A percentile compares a stretch with the other conserved stretches of the same genome.
Conservation (phyloP, 2,329 filamentous ascomycete genomes). For the Aureobasidium sp. region DNA sequence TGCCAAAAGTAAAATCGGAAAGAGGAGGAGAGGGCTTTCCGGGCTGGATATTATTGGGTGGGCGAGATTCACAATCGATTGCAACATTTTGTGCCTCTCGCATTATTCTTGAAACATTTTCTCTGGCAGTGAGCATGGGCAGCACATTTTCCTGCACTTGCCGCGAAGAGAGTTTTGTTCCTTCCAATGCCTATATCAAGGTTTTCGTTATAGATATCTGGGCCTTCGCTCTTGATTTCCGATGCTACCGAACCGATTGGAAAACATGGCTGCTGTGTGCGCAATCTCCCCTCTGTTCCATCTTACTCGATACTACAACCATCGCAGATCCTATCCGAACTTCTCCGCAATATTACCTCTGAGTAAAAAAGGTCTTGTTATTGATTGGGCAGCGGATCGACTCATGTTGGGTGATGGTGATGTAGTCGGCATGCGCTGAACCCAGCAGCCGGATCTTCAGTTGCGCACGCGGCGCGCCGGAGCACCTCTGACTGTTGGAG, state of each 20-base stretch:
- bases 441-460: background rate
- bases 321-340: background rate
- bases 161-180: background rate
- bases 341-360: background rate
- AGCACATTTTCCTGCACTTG: background rate
- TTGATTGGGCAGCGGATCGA: background rate
- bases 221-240: background rate
- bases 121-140: background rate
- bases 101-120: background rate
- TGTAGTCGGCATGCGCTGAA: background rate
- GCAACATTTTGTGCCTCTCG: background rate
- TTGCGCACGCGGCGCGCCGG: background rate
- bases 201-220: background rate
- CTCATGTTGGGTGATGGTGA: background rate
- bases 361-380: background rate
- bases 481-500: background rate
- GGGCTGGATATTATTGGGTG: background rate
- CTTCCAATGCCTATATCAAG: background rate
- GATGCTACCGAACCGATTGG: background rate
- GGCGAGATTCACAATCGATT: background rate
- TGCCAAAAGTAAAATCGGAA: background rate
- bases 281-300: background rate
- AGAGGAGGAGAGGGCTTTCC: slow-evolving; percentile 4
- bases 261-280: background rate
- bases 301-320: background rate